Base-by-base conservation (phyloP, 192 early-diverging fungal species). In the Mortierella hygrophila region DNA sequence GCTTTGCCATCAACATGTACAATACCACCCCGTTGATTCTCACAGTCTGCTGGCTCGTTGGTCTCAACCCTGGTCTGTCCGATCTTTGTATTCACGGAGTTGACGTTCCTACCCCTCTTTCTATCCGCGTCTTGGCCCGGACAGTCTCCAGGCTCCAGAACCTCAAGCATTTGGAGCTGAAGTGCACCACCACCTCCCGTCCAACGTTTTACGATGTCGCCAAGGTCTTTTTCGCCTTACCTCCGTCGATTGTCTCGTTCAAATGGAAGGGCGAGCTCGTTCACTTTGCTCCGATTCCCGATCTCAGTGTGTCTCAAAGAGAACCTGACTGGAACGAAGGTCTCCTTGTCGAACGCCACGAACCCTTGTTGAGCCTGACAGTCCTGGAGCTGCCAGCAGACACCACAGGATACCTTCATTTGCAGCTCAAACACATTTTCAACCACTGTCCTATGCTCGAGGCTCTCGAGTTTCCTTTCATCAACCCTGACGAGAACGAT, bases 191-290 rank as follows among this genome's bases (percentile, higher is more conserved):
- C 26, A 32, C 29, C 60, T 65, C 60, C 0, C 60, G 8, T 32
- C 60, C 60, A 29, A 32, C 26, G 10, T 65, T 65, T 32, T 65
- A 65, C 60, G 60, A 65, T 29, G 60, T 65, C 60, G 60, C 60
- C 60, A 65, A 32, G 26, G 60, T 65, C 26, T 65, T 65, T 65
- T 65, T 65, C 29, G 60, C 29, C 60, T 32, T 65, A 29, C 60
- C 60, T 65, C 60, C n/a, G 11, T 65, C 60, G 60, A 65, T 32
- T 65, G 60, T 65, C n/a, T 65, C 60, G 4, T 65, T 65, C 60
- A 65, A 32, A 26, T 65, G 60, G 60, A 65, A 65, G 29, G 60
- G 60, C 3, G 60, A 65, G 10, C 60, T 65, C 60, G 15, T 15
- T 65, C 60, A 65, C 32, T 65, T 65, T 65, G 60, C 60, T 65